Evolutionary conservation across 306 rosid genomes (phyloP), one percentile per base, ranked within the genome.

Genomic region (Prunus mira): DNA sequence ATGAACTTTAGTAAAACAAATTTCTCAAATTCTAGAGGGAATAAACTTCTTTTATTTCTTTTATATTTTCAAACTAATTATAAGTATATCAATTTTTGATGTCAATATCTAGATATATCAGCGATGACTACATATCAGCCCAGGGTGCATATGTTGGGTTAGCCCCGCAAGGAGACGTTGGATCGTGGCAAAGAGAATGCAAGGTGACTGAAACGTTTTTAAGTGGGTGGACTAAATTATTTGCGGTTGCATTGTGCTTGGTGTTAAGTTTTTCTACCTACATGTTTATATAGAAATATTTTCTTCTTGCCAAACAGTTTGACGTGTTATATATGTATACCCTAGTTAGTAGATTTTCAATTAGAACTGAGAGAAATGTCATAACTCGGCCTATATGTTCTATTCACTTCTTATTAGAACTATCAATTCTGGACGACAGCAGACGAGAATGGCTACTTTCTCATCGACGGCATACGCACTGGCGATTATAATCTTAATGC

Each of bases 341-440:
- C 0, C 9, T 38, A 38, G 43, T 1, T 38, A 38, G 43, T 38
- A 6, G 43, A 38, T 38, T 38, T 38, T 38, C 43, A 38, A 38
- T 38, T 38, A 38, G 2, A 38, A 38, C 9, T 38, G 43, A 38
- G 43, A 38, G 43, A 38, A 38, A 38, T 38, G 43, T 6, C 43
- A 38, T 38, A 38, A 38, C 43, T 38, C 2, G 43, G 43, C 43
- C 9, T 38, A 38, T 38, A 38, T 38, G 43, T 38, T 38, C 43
- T 38, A 6, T 38, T 2, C 2, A 38, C 43, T 38, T 38, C 68
- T 17, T 0, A 73, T 71, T 81, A 95, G 97, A 87, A 81, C 56
- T 95, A 95, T 74, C 97, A 95, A 79, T 95, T 92, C 65, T 95
- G 99, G 96, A 80, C 83, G 28, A 82, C 69, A 79, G 90, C 99